phyloP scores from a whole-genome alignment of 305 asterid species.

The Stenogyne calaminthoides region DNA sequence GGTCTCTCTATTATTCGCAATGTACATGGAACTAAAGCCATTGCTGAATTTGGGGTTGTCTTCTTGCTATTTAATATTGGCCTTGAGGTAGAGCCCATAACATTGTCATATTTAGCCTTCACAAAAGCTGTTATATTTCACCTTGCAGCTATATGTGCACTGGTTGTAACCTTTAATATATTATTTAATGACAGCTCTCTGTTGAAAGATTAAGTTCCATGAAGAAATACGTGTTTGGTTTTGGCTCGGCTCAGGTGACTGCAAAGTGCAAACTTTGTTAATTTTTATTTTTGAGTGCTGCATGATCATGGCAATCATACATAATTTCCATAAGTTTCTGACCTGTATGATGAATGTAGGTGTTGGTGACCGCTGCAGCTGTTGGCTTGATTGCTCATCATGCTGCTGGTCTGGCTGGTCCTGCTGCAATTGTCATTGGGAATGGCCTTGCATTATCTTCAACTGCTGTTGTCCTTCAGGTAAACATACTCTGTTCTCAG shows the following conservation, averaged over 20 bases:
- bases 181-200: constrained; percentile 71
- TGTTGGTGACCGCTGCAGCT: constrained; percentile 84
- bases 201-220: constrained; percentile 98
- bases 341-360: constrained; percentile 52
- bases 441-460: constrained; percentile 99
- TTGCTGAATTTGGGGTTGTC: constrained; percentile 99
- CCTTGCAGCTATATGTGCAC: constrained; percentile 26
- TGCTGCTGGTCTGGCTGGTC: constrained; percentile 85
- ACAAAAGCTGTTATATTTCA: constrained; percentile 16
- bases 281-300: background rate
- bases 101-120: constrained; percentile 15
- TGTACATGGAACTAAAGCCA: constrained; percentile 96
- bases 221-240: constrained; percentile 99
- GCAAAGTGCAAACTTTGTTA: constrained; percentile 30
- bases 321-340: constrained; percentile 20
- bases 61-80: constrained; percentile 98
- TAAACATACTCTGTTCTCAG: constrained; percentile 29
- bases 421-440: constrained; percentile 97
- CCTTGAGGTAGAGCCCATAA: constrained; percentile 71
- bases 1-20: constrained; percentile 97
- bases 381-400: constrained; percentile 77
- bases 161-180: constrained; percentile 28
- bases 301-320: constrained; percentile 16
- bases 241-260: constrained; percentile 98
- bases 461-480: constrained; percentile 99